A percentile compares a stretch with the other conserved stretches of the same genome.
These are phyloP conservation scores for Apiotrichum mycotoxinovorans DNA, from an alignment of 1,284 basidiomycete species.

Conservation along the genomic window DNA sequence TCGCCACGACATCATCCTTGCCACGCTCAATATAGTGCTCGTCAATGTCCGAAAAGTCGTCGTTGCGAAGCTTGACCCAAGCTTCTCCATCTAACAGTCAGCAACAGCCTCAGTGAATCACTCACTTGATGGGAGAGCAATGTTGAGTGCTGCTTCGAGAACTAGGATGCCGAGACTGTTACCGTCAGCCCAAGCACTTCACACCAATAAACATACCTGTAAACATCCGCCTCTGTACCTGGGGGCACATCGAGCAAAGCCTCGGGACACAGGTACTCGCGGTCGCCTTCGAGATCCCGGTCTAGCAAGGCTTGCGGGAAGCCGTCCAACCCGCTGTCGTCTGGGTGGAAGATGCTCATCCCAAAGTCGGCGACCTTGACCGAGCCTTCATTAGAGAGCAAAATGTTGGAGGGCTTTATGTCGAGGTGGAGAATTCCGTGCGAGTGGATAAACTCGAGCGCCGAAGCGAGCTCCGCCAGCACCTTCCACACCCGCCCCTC, in stretches of 20 bases:
- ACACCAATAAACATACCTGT: slow-evolving; percentile 61
- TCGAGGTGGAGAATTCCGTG: slow-evolving; percentile 88
- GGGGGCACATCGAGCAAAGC: slow-evolving; percentile 78
- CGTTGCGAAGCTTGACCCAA: slow-evolving; percentile 87
- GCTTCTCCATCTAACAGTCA: slow-evolving; percentile 56
- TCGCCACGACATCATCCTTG: slow-evolving; percentile 5
- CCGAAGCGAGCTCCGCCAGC: slow-evolving; percentile 72
- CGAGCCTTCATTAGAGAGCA: slow-evolving; percentile 78
- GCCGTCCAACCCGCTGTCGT: not conserved
- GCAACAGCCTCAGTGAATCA: slow-evolving; percentile 25
- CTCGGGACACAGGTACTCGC: slow-evolving; percentile 93
- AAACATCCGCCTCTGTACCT: slow-evolving; percentile 87
- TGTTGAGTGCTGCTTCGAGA: slow-evolving; percentile 88
- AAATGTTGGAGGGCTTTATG: slow-evolving; percentile 93
- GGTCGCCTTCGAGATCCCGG: slow-evolving; percentile 77
- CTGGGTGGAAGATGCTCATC: slow-evolving; percentile 58
- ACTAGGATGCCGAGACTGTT: slow-evolving; percentile 84
- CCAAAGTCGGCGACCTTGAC: slow-evolving; percentile 98
- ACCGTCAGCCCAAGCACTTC: not conserved
- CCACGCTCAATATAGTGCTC: slow-evolving; percentile 41
- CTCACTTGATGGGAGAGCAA: slow-evolving; percentile 92
- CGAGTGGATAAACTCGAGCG: slow-evolving; percentile 81
- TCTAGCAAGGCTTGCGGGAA: slow-evolving; percentile 34
- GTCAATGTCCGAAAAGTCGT: slow-evolving; percentile 86
- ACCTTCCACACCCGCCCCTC: slow-evolving; percentile 97